Conservation (phyloP, 441 rosid genomes). For the Jatropha multifida region DNA sequence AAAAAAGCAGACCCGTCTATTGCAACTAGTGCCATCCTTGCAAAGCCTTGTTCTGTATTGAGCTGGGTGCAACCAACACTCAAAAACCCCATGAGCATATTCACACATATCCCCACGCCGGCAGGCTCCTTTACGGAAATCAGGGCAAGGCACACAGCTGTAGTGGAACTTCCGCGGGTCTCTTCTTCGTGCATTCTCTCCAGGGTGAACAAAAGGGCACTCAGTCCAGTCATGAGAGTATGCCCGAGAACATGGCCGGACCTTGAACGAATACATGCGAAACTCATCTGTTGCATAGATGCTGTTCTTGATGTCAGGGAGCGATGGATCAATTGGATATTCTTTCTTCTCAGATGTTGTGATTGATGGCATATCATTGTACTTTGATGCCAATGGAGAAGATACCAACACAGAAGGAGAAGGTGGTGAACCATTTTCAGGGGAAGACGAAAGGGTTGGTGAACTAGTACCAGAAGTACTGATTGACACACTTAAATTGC, state of each 20-base stretch:
- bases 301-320: constrained; percentile 62
- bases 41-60: constrained; percentile 62
- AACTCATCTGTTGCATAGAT: constrained; percentile 59
- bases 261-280: constrained; percentile 60
- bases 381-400: constrained; percentile 35
- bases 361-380: constrained; percentile 22
- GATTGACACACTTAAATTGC: constrained; percentile 28
- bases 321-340: constrained; percentile 51
- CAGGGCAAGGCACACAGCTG: constrained; percentile 70
- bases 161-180: constrained; percentile 61
- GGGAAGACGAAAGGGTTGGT: constrained; percentile 33
- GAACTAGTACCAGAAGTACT: constrained; percentile 31
- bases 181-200: constrained; percentile 62
- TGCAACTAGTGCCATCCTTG: constrained; percentile 58
- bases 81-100: constrained; percentile 63
- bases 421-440: constrained; percentile 30
- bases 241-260: constrained; percentile 59
- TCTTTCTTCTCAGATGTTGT: constrained; percentile 45
- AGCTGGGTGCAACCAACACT: constrained; percentile 65
- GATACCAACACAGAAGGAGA: constrained; percentile 30
- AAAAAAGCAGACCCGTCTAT: constrained; percentile 58
- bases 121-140: constrained; percentile 56
- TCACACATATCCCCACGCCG: constrained; percentile 59
- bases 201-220: constrained; percentile 65
- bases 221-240: constrained; percentile 72